A percentile compares a stretch with the other conserved stretches of the same genome.
phyloP scores from a whole-genome alignment of 352 stramenopile genomes.

The Plasmopara halstedii region DNA sequence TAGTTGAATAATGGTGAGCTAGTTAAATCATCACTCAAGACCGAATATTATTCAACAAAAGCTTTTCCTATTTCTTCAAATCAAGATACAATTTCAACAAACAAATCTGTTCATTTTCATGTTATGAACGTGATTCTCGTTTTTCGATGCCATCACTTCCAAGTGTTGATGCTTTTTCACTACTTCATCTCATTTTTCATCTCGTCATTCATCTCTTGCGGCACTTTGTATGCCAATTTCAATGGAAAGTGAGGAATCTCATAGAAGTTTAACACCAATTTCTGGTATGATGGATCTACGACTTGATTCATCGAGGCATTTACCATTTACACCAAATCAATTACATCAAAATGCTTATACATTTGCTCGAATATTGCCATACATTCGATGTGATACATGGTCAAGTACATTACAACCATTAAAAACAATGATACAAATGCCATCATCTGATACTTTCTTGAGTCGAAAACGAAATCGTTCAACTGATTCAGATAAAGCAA shows the following conservation, averaged over 20 bases:
- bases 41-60: too few relatives aligned
- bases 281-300: constrained; percentile 69
- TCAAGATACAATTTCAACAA: too few relatives aligned
- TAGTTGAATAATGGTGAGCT: too few relatives aligned
- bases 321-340: constrained; percentile 16
- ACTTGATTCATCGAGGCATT: constrained; percentile 27
- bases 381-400: constrained; percentile 30
- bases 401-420: constrained; percentile 22
- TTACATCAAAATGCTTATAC: constrained; percentile 47
- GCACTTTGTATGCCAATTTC: constrained; percentile 42
- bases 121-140: constrained; percentile 21
- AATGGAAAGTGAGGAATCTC: constrained; percentile 15
- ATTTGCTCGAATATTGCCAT: constrained; percentile 34
- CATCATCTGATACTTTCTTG: constrained; percentile 30
- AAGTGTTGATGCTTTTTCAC: constrained; percentile 27
- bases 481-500: constrained; percentile 53
- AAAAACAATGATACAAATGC: constrained; percentile 25
- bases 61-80: too few relatives aligned
- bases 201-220: constrained; percentile 42
- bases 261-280: constrained; percentile 61
- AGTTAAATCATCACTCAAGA: too few relatives aligned
- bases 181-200: constrained; percentile 27
- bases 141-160: constrained; percentile 27
- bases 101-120: too few relatives aligned
- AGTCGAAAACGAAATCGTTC: constrained; percentile 71